Evolutionary conservation across 176 grass and related monocot species (phyloP).

Genomic region (Musa troglodytarum): DNA sequence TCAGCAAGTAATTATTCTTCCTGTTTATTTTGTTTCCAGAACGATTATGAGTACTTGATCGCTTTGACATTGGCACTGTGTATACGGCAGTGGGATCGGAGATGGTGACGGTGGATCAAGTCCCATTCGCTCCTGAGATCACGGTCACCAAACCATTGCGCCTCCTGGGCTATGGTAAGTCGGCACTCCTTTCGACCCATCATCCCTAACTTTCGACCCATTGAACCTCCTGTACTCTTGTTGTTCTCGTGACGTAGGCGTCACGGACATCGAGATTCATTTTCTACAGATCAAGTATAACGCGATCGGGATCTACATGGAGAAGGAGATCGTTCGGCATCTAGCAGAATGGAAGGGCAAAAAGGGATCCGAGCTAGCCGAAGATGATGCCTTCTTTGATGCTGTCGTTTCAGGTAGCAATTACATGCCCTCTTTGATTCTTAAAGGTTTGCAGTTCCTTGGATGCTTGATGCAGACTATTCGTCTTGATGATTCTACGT

Average conservation of each 20-base stretch:
- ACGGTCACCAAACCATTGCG: conserved; percentile 32
- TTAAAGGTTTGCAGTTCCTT: neutral
- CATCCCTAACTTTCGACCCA: neutral
- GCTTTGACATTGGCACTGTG: too few species aligned
- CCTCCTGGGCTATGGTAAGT: conserved; percentile 38
- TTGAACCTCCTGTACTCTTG: neutral
- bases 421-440: neutral
- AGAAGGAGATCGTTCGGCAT: conserved; percentile 21
- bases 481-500: neutral
- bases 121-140: conserved; percentile 34
- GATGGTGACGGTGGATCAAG: conserved; percentile 33
- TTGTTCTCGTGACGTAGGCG: conserved; percentile 25
- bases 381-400: conserved; percentile 51
- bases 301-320: conserved; percentile 72
- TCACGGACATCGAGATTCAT: conserved; percentile 91
- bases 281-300: conserved; percentile 95
- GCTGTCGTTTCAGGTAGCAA: conserved; percentile 45
- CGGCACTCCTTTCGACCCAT: neutral
- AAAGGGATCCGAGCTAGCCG: conserved; percentile 23
- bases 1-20: too few species aligned
- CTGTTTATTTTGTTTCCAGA: too few species aligned
- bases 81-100: conserved; percentile 27
- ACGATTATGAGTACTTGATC: too few species aligned
- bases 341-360: conserved; percentile 50
- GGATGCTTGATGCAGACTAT: neutral